Evolutionary conservation across 768 basidiomycete genomes (phyloP), one percentile per base, ranked within the genome.

Genomic region (Mycena amicta): DNA sequence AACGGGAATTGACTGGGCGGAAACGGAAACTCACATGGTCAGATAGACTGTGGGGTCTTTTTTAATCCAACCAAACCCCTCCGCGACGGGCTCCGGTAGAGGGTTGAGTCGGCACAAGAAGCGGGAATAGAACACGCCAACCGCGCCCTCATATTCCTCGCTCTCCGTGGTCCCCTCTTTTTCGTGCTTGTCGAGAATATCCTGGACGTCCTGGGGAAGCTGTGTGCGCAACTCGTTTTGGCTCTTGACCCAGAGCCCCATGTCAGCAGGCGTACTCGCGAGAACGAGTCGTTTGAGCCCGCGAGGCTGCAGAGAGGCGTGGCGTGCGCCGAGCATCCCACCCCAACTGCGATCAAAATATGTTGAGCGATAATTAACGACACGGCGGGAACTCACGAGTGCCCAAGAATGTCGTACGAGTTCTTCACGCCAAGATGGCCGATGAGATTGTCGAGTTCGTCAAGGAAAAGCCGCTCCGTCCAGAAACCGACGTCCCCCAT

Each of bases 391-490:
- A 52, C 81, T 75, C 79, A 82, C 23, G 82, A 84, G 47, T 86
- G 83, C 1, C 83, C 85, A 12, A 83, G 62, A 3, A 85, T 47
- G 62, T 79, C 72, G 59, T 78, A 86, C 28, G 78, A 66, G 49
- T 71, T 72, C 37, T 70, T 60, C 56, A 84, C 76, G 2, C 68
- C 74, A 50, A 85, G 71, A 67, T 82, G 75, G 16, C 51, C 29
- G 45, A 85, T 61, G 8, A 85, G 68, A 65, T 74, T 77, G 53
- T 78, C 69, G 43, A 85, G 76, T 69, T 86, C 80, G 58, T 80
- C 73, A 61, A 82, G 68, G 71, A 84, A 84, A 4, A 85, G 72
- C 53, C 77, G 67, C 27, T 71, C 66, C 18, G 74, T 81, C 83
- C 83, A 84, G 70, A 86, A 86, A 2, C 15, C 3, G 15, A 43